Conservation (phyloP, 768 basidiomycete species). For the Tricholoma bakamatsutake region DNA sequence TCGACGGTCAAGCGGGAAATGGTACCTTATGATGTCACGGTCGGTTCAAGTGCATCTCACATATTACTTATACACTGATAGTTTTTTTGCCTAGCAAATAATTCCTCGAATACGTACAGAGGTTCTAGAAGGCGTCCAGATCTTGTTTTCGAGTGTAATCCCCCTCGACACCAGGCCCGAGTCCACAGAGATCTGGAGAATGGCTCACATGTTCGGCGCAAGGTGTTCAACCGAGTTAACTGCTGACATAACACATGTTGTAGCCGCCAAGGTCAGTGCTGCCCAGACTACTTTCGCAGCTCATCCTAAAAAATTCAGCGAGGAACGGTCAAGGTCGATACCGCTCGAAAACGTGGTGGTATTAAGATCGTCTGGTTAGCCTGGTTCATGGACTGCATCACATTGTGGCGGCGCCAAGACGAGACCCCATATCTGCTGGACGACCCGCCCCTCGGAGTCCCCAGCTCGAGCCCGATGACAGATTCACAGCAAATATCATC, state of each 20-base stretch:
- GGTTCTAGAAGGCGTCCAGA: constrained; percentile 72
- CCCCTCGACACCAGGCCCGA: constrained; percentile 82
- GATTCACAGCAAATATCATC: constrained; percentile 50
- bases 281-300: not conserved
- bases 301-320: constrained; percentile 38
- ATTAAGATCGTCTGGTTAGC: constrained; percentile 82
- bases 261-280: constrained; percentile 72
- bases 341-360: constrained; percentile 67
- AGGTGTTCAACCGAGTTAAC: constrained; percentile 66
- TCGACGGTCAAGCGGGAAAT: constrained; percentile 21
- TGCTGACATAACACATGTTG: constrained; percentile 76
- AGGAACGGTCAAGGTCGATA: constrained; percentile 88
- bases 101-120: constrained; percentile 75
- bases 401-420: constrained; percentile 80
- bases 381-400: constrained; percentile 88
- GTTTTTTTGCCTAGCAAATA: constrained; percentile 52
- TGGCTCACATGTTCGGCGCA: constrained; percentile 88
- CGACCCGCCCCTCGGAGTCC: constrained; percentile 38
- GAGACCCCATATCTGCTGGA: constrained; percentile 75
- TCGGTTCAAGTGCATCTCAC: constrained; percentile 30
- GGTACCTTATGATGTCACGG: constrained; percentile 67
- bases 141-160: constrained; percentile 93
- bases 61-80: constrained; percentile 1
- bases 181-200: constrained; percentile 77
- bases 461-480: constrained; percentile 29